Evolutionary conservation across 768 basidiomycete genomes (phyloP).

Genomic region (Trametes meyenii): DNA sequence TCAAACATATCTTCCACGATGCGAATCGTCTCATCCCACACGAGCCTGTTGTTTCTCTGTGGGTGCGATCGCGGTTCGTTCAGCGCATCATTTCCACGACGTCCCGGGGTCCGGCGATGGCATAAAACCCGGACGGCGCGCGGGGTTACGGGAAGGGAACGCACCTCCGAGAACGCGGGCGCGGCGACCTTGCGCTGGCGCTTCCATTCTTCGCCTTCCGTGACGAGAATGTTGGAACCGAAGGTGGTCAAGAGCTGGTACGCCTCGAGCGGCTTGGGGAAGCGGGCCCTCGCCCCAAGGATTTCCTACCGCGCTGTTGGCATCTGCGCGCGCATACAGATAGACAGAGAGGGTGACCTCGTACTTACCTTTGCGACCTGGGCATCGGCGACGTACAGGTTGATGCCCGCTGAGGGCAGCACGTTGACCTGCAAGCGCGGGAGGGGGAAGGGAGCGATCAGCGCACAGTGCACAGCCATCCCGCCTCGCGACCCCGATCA

Average conservation of each 20-base stretch:
- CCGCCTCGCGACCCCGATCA: too few relatives aligned
- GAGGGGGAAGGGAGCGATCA: background rate
- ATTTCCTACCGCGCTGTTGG: constrained; percentile 48
- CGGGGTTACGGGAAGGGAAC: constrained; percentile 2
- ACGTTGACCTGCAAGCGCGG: constrained; percentile 22
- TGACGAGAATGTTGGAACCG: constrained; percentile 64
- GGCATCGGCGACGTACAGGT: constrained; percentile 22
- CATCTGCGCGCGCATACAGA: background rate
- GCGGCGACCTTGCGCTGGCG: constrained; percentile 62
- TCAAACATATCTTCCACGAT: constrained; percentile 37
- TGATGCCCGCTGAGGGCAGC: constrained; percentile 2
- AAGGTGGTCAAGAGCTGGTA: constrained; percentile 53
- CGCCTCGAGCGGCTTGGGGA: constrained; percentile 55
- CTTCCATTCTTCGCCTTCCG: constrained; percentile 69
- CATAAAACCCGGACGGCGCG: too few relatives aligned
- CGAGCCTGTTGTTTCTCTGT: constrained; percentile 41
- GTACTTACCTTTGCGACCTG: constrained; percentile 20
- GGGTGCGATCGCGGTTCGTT: background rate
- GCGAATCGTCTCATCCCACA: constrained; percentile 41
- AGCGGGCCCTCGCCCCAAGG: constrained; percentile 48
- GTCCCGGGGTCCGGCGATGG: background rate
- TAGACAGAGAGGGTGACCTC: background rate
- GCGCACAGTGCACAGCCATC: background rate
- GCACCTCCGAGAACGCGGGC: constrained; percentile 67
- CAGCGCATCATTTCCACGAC: background rate